Base-by-base conservation (phyloP, 1,284 basidiomycete genomes). In the Ustilago hordei region DNA sequence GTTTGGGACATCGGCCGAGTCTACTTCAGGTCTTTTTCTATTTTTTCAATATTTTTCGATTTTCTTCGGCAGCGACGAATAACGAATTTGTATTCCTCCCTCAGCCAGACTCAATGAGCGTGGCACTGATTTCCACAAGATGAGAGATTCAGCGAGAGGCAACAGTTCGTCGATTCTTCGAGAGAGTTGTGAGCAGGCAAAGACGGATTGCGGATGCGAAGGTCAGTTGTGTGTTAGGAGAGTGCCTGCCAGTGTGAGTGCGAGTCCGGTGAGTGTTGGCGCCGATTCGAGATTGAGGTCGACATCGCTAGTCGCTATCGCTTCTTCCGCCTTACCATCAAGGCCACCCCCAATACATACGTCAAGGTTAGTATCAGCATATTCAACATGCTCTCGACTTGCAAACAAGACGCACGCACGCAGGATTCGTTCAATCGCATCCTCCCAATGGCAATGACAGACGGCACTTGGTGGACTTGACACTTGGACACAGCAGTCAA, bases 301-400 rank as follows among this genome's bases (percentile, higher is more conserved):
- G 63, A 67, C 55, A 58, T 63, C 64, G 59, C 53, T 54, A 23
- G 45, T 43, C 55, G 36, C 23, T n/a, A 31, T 53, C 55, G 54
- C 64, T 66, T 64, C 72, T 75, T 67, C 48, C 67, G 69, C 74
- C 66, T 73, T 66, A 72, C 69, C 75, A 69, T 72, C 75, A 77
- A 71, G 75, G 66, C 69, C 75, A 78, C 41, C 64, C 60, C 66
- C 58, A 48, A 76, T 63, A 78, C 68, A 78, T 55, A 74, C 75
- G 62, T 78, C 75, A 78, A 78, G 75, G 75, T 78, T 78, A 78
- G 75, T 78, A 68, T 35, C 12, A 8, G 23, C 57, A 59, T 45
- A 59, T 55, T 41, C 62, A 28, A 47, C 52, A 54, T 52, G 15
- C 28, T 32, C 23, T 17, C 39, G 32, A 31, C 50, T 38, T 23